These are phyloP conservation scores for Macrophomina tecta DNA, from an alignment of 2,329 filamentous ascomycete genomes.

Conservation along the genomic window DNA sequence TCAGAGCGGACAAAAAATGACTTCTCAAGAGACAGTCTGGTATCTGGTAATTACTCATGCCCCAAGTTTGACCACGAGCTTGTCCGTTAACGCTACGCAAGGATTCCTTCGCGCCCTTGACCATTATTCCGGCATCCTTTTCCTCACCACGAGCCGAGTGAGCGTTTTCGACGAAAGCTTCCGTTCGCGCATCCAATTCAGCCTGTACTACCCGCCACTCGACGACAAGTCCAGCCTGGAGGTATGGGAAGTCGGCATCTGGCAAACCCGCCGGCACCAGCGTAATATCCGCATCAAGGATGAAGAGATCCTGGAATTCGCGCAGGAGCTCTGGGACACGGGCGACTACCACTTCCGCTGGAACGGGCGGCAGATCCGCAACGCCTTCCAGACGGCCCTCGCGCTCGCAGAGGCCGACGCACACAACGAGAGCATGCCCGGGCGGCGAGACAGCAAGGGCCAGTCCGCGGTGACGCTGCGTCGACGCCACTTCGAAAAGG, in stretches of 20 bases:
- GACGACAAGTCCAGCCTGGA: not conserved
- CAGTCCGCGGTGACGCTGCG: not conserved
- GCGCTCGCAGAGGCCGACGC: constrained; percentile 31
- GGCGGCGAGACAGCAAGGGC: not conserved
- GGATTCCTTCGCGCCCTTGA: constrained; percentile 28
- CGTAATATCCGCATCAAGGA: constrained; percentile 10
- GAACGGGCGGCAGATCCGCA: constrained; percentile 34
- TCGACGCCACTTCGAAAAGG: not conserved
- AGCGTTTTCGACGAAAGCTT: constrained; percentile 35
- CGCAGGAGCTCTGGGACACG: not conserved
- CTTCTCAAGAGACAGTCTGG: constrained; percentile 9
- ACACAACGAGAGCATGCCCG: not conserved
- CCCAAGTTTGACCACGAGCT: not conserved
- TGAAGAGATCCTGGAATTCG: constrained; percentile 28
- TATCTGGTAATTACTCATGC: not conserved
- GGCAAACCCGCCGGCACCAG: not conserved
- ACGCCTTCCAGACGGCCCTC: constrained; percentile 33
- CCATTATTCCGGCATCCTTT: constrained; percentile 37
- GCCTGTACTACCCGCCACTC: constrained; percentile 27
- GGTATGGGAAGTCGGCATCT: not conserved
- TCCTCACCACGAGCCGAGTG: constrained; percentile 44
- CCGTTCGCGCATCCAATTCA: constrained; percentile 24
- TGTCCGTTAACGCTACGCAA: not conserved
- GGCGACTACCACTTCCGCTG: constrained; percentile 13
- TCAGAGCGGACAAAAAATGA: constrained; percentile 30